Base-by-base conservation (phyloP, 2,329 filamentous ascomycete genomes). In the Ceratocystis huliohia region DNA sequence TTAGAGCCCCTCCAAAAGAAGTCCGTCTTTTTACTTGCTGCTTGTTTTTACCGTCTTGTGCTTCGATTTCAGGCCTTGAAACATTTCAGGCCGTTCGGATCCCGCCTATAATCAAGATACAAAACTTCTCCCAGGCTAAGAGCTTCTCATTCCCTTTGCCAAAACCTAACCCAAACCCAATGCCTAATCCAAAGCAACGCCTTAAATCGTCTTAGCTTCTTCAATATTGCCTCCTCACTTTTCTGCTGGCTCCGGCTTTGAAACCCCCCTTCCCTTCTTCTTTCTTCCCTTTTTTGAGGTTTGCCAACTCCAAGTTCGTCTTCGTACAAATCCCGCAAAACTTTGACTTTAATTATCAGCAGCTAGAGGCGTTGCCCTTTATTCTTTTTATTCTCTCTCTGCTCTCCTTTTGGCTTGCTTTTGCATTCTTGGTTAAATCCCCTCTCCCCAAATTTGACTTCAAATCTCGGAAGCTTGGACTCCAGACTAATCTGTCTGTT, bases 311-410 rank as follows among this genome's bases (percentile, higher is more conserved):
- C 53, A 33, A 57, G 53, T 57, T 57, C 53, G 53, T 57, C 53
- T 57, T n/a, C 48, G n/a, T 25, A 33, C 53, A 57, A 57, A 57
- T 57, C 53, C 53, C 53, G 53, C 53, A 57, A 22, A 41, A 41
- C 3, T 13, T 41, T 41, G 37, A 41, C 37, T 15, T 13, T 41
- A 13, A 41, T 41, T 15, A 41, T 41, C 37, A 41, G 37, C 37
- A 41, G 37, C 37, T 41, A 15, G 10, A 41, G 37, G 37, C n/a
- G 13, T 33, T 25, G 20, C 50, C 50, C 30, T 57, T 57, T 33
- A 30, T 25, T 56, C 25, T 57, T 57, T 57, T 28, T 30, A 22
- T 33, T 57, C 10, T 53, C 10, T 15, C 25, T 20, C 53, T 57
- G 28, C 53, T 57, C 20, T 3, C 48, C n/a, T 30, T 30, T 57